phyloP scores from a whole-genome alignment of 2,329 filamentous ascomycete species.

The Monosporascus sp. region DNA sequence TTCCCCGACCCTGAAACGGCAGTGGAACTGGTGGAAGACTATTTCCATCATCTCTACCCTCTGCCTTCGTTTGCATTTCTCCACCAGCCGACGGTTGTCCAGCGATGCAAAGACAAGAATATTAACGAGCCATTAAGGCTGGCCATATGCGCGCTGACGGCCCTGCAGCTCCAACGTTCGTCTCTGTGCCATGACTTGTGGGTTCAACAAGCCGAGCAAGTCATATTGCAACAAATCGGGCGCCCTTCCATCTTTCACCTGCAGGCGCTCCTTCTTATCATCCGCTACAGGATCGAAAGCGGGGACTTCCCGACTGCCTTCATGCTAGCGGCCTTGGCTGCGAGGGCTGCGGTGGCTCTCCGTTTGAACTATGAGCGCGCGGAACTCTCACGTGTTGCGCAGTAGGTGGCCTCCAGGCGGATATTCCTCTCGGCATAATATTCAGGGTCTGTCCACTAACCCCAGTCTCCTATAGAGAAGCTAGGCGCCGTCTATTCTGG shows the following conservation, averaged over 20 bases:
- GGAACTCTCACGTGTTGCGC: slow-evolving; percentile 27
- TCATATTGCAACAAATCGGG: slow-evolving; percentile 26
- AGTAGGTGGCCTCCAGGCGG: slow-evolving; percentile 4
- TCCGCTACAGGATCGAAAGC: slow-evolving; percentile 27
- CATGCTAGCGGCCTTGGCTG: slow-evolving; percentile 31
- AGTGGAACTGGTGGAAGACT: slow-evolving; percentile 20
- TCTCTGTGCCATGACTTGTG: slow-evolving; percentile 20
- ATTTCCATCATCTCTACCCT: slow-evolving; percentile 26
- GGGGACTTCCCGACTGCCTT: slow-evolving; percentile 29
- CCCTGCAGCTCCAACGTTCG: slow-evolving; percentile 23
- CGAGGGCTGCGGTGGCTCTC: slow-evolving; percentile 31
- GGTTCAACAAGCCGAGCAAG: slow-evolving; percentile 27
- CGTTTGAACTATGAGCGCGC: slow-evolving; percentile 35
- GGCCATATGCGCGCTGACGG: slow-evolving; percentile 28
- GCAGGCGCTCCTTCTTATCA: slow-evolving; percentile 26
- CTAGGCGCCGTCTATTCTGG: slow-evolving; percentile 35
- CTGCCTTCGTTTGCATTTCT: slow-evolving; percentile 30
- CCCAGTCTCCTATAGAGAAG: slow-evolving; percentile 17
- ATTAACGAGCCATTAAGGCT: slow-evolving; percentile 26
- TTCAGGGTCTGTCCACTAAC: neutral
- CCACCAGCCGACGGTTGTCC: slow-evolving; percentile 27
- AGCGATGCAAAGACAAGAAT: slow-evolving; percentile 23
- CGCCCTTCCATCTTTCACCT: slow-evolving; percentile 28
- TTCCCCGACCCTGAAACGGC: slow-evolving; percentile 11
- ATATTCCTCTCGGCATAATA: neutral